phyloP scores from a whole-genome alignment of 2,329 filamentous ascomycete genomes.

The Aaosphaeria arxii region DNA sequence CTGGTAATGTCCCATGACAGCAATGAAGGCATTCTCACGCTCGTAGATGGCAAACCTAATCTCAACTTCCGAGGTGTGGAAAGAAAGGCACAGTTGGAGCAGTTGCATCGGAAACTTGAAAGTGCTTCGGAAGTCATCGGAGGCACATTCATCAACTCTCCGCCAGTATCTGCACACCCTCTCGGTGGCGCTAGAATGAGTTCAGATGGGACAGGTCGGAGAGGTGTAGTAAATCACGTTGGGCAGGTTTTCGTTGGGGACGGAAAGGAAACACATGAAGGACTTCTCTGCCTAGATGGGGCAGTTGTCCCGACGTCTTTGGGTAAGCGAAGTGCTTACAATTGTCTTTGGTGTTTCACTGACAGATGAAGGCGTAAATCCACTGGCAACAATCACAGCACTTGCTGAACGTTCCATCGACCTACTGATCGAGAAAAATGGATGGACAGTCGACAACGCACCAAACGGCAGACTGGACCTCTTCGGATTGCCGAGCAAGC shows the following conservation, averaged over 20 bases:
- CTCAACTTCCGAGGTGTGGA: conserved; percentile 61
- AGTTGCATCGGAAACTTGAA: conserved; percentile 52
- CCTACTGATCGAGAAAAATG: conserved; percentile 17
- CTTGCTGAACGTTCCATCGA: conserved; percentile 64
- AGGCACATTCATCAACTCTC: conserved; percentile 59
- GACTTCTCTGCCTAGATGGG: conserved; percentile 62
- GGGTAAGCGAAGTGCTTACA: conserved; percentile 25
- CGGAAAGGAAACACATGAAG: conserved; percentile 51
- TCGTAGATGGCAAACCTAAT: conserved; percentile 59
- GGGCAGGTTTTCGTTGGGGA: conserved; percentile 59
- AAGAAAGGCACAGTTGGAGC: conserved; percentile 53
- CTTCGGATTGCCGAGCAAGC: conserved; percentile 5
- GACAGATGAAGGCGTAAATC: conserved; percentile 51
- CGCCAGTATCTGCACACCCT: conserved; percentile 65
- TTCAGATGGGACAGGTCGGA: conserved; percentile 53
- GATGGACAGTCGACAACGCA: conserved; percentile 43
- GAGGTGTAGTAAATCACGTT: conserved; percentile 60
- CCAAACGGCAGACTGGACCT: conserved; percentile 8
- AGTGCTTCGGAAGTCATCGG: conserved; percentile 57
- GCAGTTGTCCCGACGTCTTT: conserved; percentile 61
- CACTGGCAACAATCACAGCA: conserved; percentile 67
- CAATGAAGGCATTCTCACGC: conserved; percentile 57
- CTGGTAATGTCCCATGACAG: conserved; percentile 67
- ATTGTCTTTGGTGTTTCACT: not conserved
- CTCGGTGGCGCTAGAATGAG: conserved; percentile 66